These are phyloP conservation scores for Stentor roeselii DNA, from an alignment of 73 alveolate species.

Conservation along the genomic window DNA sequence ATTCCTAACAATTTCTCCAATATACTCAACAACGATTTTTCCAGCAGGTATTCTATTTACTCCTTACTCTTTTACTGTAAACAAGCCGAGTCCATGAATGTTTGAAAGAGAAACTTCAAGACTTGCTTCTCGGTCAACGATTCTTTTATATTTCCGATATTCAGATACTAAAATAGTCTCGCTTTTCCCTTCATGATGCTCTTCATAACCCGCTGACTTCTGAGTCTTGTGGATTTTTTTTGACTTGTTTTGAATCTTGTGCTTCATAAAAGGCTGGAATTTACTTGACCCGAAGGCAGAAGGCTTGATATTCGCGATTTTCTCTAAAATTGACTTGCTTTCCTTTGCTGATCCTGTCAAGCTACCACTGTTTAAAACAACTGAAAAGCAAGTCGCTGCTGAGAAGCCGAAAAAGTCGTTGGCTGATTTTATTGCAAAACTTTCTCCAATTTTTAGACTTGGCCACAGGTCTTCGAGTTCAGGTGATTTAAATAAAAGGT, in stretches of 20 bases:
- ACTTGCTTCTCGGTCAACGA: conserved; percentile 53
- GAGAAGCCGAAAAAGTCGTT: conserved; percentile 3
- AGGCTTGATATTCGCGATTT: background rate
- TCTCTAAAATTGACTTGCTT: background rate
- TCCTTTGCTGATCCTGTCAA: background rate
- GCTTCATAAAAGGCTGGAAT: background rate
- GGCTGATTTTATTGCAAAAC: background rate
- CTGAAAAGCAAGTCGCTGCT: background rate
- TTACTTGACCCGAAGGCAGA: conserved; percentile 10
- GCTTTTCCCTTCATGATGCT: conserved; percentile 37
- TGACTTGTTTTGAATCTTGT: background rate
- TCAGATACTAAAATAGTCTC: conserved; percentile 34
- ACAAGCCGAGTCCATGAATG: conserved; percentile 90
- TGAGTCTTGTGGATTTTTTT: background rate
- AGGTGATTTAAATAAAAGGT: background rate
- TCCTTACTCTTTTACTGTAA: conserved; percentile 71
- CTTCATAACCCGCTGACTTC: conserved; percentile 32
- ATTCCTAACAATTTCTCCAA: conserved; percentile 87
- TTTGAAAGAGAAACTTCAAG: conserved; percentile 77
- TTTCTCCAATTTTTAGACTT: background rate
- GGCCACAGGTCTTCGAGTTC: conserved; percentile 18
- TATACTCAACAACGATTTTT: conserved; percentile 90
- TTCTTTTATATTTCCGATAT: conserved; percentile 45
- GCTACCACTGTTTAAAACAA: background rate
- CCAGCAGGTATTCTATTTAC: conserved; percentile 65